Evolutionary conservation across 768 basidiomycete species (phyloP).

Genomic region (Boletus huronensis): DNA sequence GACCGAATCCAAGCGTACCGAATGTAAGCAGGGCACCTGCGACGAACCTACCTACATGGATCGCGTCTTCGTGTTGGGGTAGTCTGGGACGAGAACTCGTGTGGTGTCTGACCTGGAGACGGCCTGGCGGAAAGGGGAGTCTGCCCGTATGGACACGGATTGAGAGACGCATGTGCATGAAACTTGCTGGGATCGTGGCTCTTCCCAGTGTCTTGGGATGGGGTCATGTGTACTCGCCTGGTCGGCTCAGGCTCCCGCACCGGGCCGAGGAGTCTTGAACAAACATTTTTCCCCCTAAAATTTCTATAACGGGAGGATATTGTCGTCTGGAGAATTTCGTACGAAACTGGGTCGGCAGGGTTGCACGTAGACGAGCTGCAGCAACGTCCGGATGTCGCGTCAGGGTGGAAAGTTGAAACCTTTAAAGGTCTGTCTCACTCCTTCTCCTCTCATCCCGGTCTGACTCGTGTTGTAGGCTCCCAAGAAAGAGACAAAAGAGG

Average conservation of each 20-base stretch:
- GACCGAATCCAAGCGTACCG: constrained; percentile 18
- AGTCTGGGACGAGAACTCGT: background rate
- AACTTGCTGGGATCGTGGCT: background rate
- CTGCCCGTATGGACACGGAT: background rate
- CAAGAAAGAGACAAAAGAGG: constrained; percentile 75
- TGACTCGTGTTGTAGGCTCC: constrained; percentile 51
- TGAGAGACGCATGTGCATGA: background rate
- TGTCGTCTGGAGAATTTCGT: background rate
- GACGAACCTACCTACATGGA: constrained; percentile 11
- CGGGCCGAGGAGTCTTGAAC: background rate
- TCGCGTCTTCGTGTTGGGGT: constrained; percentile 3
- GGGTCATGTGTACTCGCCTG: background rate
- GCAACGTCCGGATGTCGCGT: constrained; percentile 38
- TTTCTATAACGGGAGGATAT: constrained; percentile 7
- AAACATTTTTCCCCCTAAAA: background rate
- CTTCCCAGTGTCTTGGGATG: background rate
- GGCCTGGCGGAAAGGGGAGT: background rate
- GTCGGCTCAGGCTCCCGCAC: background rate
- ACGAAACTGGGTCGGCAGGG: background rate
- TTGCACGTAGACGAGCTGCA: background rate
- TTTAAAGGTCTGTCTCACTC: constrained; percentile 56
- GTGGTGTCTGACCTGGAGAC: constrained; percentile 1
- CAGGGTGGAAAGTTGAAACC: constrained; percentile 88
- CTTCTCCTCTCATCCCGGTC: background rate
- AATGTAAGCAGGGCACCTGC: constrained; percentile 19